Percentiles rank a stretch among this genome's conserved stretches.
Evolutionary conservation across 176 grass and related monocot genomes (phyloP).

Genomic region (Juncus inflexus): DNA sequence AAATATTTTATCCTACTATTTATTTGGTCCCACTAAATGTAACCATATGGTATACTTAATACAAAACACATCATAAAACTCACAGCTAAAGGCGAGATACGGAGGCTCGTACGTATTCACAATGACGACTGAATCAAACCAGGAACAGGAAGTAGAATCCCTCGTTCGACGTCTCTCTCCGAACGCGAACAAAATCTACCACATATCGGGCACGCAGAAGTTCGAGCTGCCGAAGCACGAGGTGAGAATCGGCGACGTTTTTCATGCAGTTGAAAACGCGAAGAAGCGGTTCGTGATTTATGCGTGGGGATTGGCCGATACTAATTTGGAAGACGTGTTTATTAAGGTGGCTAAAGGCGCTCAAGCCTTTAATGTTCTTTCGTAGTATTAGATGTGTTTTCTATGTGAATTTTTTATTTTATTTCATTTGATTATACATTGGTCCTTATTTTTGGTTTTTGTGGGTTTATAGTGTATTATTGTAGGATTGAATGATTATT

Average conservation of each 20-base stretch:
- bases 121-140: conserved; percentile 47
- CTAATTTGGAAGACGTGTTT: conserved; percentile 86
- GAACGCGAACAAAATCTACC: conserved; percentile 44
- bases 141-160: conserved; percentile 45
- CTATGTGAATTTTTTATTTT: too few relatives aligned
- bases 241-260: conserved; percentile 42
- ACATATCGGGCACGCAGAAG: conserved; percentile 73
- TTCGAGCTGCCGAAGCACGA: conserved; percentile 62
- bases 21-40: too few relatives aligned
- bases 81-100: conserved; percentile 64
- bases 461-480: too few relatives aligned
- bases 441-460: too few relatives aligned
- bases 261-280: conserved; percentile 53
- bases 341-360: conserved; percentile 75
- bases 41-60: too few relatives aligned
- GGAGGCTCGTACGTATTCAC: conserved; percentile 58
- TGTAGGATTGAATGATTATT: too few relatives aligned
- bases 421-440: too few relatives aligned
- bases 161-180: conserved; percentile 37
- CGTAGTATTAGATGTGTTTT: conserved; percentile 12
- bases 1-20: too few relatives aligned
- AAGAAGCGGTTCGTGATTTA: conserved; percentile 42
- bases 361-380: conserved; percentile 49
- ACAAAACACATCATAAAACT: not conserved
- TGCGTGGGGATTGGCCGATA: conserved; percentile 74